Evolutionary conservation across 1,284 basidiomycete species (phyloP).

Genomic region (Ceratobasidium sp.): DNA sequence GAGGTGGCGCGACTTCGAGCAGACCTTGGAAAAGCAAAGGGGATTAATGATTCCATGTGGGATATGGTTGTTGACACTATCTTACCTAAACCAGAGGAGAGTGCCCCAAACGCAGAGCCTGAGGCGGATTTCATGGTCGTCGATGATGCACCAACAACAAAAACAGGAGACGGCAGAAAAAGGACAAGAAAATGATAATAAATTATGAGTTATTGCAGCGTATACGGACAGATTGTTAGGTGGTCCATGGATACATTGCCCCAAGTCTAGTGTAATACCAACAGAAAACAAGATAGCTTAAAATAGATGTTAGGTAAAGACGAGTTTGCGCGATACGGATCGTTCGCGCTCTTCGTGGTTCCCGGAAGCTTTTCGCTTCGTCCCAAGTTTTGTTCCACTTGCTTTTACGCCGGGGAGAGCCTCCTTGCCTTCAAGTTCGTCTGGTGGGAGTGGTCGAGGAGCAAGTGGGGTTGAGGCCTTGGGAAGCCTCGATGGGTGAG

Average conservation of each 20-base stretch:
- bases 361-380: conserved; percentile 62
- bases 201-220: conserved; percentile 26
- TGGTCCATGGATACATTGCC: conserved; percentile 8
- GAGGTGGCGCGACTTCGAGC: conserved; percentile 73
- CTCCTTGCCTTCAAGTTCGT: conserved; percentile 78
- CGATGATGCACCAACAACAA: background rate
- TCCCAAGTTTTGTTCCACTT: conserved; percentile 55
- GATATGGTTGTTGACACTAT: conserved; percentile 67
- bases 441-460: conserved; percentile 60
- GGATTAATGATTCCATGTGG: conserved; percentile 92
- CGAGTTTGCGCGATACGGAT: conserved; percentile 61
- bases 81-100: conserved; percentile 25
- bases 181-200: conserved; percentile 36
- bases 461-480: conserved; percentile 63
- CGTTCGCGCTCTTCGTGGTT: conserved; percentile 54
- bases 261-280: conserved; percentile 1
- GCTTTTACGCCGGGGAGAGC: conserved; percentile 55
- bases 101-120: background rate
- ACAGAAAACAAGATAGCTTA: background rate
- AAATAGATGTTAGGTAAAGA: conserved; percentile 55
- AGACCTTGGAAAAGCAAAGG: conserved; percentile 81
- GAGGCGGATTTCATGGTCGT: conserved; percentile 29
- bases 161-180: conserved; percentile 22
- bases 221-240: background rate
- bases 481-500: conserved; percentile 83